Evolutionary conservation across 345 rosid genomes (phyloP), one percentile per base, ranked within the genome.

Genomic region (Populus nigra): DNA sequence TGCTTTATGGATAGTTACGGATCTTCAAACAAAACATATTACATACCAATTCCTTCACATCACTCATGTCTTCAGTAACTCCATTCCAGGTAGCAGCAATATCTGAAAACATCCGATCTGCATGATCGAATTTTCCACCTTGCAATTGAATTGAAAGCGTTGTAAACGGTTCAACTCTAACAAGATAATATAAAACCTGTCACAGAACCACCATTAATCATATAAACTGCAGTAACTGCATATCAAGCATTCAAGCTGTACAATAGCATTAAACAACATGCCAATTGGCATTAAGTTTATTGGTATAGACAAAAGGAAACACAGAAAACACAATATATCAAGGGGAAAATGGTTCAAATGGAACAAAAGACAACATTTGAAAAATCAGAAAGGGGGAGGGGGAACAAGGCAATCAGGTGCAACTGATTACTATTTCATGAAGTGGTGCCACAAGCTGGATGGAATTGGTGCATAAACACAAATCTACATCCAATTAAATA

Each of bases 111-210:
- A 96, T 85, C 81, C 97, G 85, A 78, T 96, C 98, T 78, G 98
- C 98, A 85, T 96, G 99, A 85, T 96, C 99, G 82, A 94, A 94
- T 86, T 94, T 94, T 79, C 98, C 98, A 84, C 97, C 99, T 96
- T 96, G 99, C 78, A 96, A 88, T 86, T 96, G 97, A 82, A 96
- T 90, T 78, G 98, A 92, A 79, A 96, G 88, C 35, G 99, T 91
- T 74, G 97, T 94, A 82, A 94, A 96, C 23, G 99, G 99, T 76
- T 96, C 99, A 75, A 90, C 89, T 88, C 99, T 88, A 77, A 88
- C 89, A 87, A 94, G 97, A 89, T 94, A 96, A 86, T 96, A 89
- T 75, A 96, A 81, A 50, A 96, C 97, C 99, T 96, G 91, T 68
- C 41, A 79, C 82, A 79, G 84, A 83, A 71, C 79, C 72, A 82